Percentiles rank a stretch among this genome's conserved stretches.
These are phyloP conservation scores for Chaetothyriales sp. DNA, from an alignment of 2,329 filamentous ascomycete genomes.

Conservation along the genomic window DNA sequence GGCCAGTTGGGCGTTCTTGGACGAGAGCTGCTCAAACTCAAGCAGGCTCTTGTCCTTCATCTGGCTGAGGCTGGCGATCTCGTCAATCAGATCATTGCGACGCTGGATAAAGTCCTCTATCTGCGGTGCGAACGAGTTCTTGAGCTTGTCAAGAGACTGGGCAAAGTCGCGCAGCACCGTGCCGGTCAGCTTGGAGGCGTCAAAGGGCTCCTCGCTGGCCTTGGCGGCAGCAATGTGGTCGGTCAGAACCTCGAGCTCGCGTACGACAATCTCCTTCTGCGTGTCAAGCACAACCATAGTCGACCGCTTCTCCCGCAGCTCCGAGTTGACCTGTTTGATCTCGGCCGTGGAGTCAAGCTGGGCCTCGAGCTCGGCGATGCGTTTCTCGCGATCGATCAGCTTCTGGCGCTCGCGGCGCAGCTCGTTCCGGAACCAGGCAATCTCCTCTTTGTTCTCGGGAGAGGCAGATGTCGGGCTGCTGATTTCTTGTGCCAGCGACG, in stretches of 20 bases:
- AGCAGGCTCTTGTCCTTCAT: slow-evolving; percentile 86
- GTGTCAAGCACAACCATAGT: slow-evolving; percentile 90
- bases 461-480: slow-evolving; percentile 56
- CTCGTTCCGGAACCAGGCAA: slow-evolving; percentile 52
- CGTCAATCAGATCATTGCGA: slow-evolving; percentile 67
- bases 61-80: slow-evolving; percentile 65
- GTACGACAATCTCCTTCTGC: slow-evolving; percentile 87
- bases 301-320: slow-evolving; percentile 80
- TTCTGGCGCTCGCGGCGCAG: slow-evolving; percentile 70
- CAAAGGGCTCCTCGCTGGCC: slow-evolving; percentile 62
- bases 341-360: slow-evolving; percentile 43
- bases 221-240: slow-evolving; percentile 80
- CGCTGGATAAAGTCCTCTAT: slow-evolving; percentile 86
- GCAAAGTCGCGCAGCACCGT: slow-evolving; percentile 48
- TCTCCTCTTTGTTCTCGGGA: slow-evolving; percentile 43
- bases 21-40: slow-evolving; percentile 87
- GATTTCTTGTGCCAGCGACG: slow-evolving; percentile 41
- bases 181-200: slow-evolving; percentile 55
- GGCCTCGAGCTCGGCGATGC: slow-evolving; percentile 62
- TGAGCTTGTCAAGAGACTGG: slow-evolving; percentile 49
- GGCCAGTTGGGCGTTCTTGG: slow-evolving; percentile 83
- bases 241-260: slow-evolving; percentile 75
- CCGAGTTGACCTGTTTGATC: slow-evolving; percentile 67
- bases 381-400: slow-evolving; percentile 71
- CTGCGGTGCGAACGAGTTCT: slow-evolving; percentile 58